phyloP scores from a whole-genome alignment of 441 rosid species.

The Biscutella laevigata region DNA sequence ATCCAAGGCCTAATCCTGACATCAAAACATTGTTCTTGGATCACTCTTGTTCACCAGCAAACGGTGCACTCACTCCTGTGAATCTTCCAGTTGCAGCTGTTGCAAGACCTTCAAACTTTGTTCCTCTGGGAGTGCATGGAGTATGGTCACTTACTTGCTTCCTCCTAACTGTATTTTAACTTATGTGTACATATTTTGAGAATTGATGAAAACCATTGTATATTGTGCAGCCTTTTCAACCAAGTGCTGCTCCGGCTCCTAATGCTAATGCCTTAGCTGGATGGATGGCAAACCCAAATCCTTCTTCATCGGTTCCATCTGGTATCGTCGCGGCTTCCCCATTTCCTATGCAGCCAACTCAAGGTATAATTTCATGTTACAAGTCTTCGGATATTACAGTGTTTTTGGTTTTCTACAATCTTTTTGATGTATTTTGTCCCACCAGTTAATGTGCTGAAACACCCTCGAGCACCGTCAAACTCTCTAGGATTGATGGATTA shows the following conservation, averaged over 20 bases:
- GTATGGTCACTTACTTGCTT: slow-evolving; percentile 28
- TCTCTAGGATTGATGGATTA: slow-evolving; percentile 57
- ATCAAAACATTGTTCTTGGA: slow-evolving; percentile 83
- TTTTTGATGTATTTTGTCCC: not conserved
- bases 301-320: slow-evolving; percentile 42
- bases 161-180: slow-evolving; percentile 16
- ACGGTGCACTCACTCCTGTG: slow-evolving; percentile 70
- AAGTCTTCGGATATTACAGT: not conserved
- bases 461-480: slow-evolving; percentile 55
- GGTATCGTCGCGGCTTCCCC: slow-evolving; percentile 39
- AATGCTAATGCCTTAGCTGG: slow-evolving; percentile 48
- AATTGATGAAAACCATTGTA: slow-evolving; percentile 8
- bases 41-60: slow-evolving; percentile 67
- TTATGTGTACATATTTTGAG: slow-evolving; percentile 22
- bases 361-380: slow-evolving; percentile 28
- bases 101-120: slow-evolving; percentile 61
- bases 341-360: slow-evolving; percentile 36
- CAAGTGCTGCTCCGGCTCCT: slow-evolving; percentile 31
- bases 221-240: slow-evolving; percentile 42
- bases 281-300: slow-evolving; percentile 49
- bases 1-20: slow-evolving; percentile 87
- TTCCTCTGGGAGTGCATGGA: slow-evolving; percentile 77
- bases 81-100: slow-evolving; percentile 66
- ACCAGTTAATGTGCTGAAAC: slow-evolving; percentile 41
- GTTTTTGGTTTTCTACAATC: not conserved